Evolutionary conservation across 108 stramenopile species (phyloP).

Genomic region (Asterionellopsis glacialis): DNA sequence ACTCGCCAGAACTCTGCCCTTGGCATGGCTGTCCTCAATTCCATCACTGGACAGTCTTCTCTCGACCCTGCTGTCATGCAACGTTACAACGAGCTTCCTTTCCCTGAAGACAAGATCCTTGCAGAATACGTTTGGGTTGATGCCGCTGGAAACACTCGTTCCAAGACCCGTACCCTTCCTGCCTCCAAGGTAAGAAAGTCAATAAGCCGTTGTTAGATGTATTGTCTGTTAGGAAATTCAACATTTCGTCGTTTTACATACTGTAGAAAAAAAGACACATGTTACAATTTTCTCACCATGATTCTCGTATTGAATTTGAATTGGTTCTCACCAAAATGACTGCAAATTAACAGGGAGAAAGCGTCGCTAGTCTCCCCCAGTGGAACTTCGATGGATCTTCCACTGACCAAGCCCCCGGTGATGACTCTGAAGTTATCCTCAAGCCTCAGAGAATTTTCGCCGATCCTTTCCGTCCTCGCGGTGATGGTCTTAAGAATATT

Average conservation of each 20-base stretch:
- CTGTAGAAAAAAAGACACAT: background rate
- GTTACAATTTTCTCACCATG: background rate
- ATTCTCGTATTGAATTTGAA: background rate
- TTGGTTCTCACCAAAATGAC: background rate
- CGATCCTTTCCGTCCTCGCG: conserved; percentile 91
- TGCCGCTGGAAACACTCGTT: conserved; percentile 80
- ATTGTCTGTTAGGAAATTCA: background rate
- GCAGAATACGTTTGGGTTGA: conserved; percentile 93
- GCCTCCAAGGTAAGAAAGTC: conserved; percentile 35
- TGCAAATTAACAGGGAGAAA: conserved; percentile 11
- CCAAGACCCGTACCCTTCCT: conserved; percentile 84
- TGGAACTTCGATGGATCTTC: conserved; percentile 98
- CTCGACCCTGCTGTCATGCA: conserved; percentile 73
- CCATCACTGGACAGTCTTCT: conserved; percentile 46
- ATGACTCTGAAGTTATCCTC: conserved; percentile 93
- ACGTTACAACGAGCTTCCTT: conserved; percentile 57
- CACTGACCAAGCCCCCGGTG: conserved; percentile 95
- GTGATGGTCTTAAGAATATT: conserved; percentile 82
- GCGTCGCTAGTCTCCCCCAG: conserved; percentile 68
- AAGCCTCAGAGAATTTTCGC: conserved; percentile 81
- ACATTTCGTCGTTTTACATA: background rate
- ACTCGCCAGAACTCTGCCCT: conserved; percentile 13
- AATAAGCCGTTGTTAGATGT: background rate
- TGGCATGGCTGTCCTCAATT: background rate
- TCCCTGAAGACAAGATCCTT: conserved; percentile 63